Evolutionary conservation across 345 rosid species (phyloP), one percentile per base, ranked within the genome.

Genomic region (Eucalyptus pauciflora): DNA sequence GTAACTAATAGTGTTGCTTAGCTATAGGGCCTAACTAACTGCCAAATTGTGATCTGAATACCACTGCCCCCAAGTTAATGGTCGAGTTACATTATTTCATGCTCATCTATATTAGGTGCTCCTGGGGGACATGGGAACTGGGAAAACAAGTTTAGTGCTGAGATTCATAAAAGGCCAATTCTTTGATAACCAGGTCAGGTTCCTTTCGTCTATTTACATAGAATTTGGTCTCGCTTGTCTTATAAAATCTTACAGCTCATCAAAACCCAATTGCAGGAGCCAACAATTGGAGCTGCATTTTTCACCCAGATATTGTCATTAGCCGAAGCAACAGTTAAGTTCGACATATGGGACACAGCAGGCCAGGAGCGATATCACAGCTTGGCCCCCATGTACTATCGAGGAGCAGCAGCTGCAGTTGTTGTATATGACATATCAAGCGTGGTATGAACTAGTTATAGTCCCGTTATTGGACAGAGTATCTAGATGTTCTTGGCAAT

Each of bases 81-180:
- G 83, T 18, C 3, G 13, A 71, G 43, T 52, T 25, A 51, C 64
- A 86, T 15, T 20, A 20, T 13, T 86, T 50, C 48, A 54, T 4
- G 45, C 69, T 45, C 3, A 6, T 86, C 41, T 86, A 45, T 50
- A 29, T 69, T 81, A 94, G 96, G 97, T 94, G 87, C 92, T 94
- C 91, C 89, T 95, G 58, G 96, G 96, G 86, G 96, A 95, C 87
- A 91, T 92, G 93, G 97, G 97, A 92, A 93, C 97, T 2, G 96
- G 96, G 87, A 95, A 95, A 90, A 94, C 96, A 87, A 95, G 96
- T 90, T 91, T 95, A 92, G 96, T 93, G 24, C 86, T 92, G 88
- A 92, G 96, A 90, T 95, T 95, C 86, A 93, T 95, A 67, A 95
- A 94, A 92, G 97, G 96, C 88, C 94, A 93, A 90, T 95, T 93